Conservation (phyloP, 1,284 basidiomycete genomes). For the Taiwanofungus camphoratus region DNA sequence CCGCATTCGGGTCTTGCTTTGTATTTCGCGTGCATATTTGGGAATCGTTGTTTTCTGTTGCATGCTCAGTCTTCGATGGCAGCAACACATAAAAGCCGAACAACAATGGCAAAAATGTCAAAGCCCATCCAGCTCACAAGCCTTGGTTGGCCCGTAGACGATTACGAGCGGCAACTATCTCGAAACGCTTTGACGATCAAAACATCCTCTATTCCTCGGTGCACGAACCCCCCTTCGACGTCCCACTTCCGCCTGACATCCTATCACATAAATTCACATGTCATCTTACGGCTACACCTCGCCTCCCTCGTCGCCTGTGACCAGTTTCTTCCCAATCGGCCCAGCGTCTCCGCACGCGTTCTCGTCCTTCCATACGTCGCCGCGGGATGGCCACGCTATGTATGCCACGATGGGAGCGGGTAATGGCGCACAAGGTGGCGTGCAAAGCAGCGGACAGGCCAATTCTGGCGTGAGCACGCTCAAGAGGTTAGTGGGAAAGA, state of each 20-base stretch:
- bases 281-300: slow-evolving; percentile 27
- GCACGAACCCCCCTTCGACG: background rate
- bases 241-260: slow-evolving; percentile 4
- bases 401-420: slow-evolving; percentile 43
- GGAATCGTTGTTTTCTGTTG: slow-evolving; percentile 5
- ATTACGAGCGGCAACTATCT: background rate
- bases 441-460: background rate
- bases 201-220: background rate
- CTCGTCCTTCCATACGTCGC: slow-evolving; percentile 55
- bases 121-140: background rate
- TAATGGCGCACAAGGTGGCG: background rate
- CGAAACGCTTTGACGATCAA: too few species aligned
- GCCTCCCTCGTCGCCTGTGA: slow-evolving; percentile 24
- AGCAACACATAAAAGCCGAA: slow-evolving; percentile 7
- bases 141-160: too few species aligned
- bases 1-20: slow-evolving; percentile 22
- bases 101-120: background rate
- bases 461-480: background rate
- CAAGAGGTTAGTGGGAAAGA: background rate
- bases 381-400: slow-evolving; percentile 60
- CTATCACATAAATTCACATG: slow-evolving; percentile 16
- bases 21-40: slow-evolving; percentile 14
- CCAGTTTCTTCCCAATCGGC: slow-evolving; percentile 32
- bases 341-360: slow-evolving; percentile 50
- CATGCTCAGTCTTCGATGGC: background rate